Evolutionary conservation across 2,329 filamentous ascomycete genomes (phyloP), one percentile per base, ranked within the genome.

Genomic region (Trichoderma harzianum): DNA sequence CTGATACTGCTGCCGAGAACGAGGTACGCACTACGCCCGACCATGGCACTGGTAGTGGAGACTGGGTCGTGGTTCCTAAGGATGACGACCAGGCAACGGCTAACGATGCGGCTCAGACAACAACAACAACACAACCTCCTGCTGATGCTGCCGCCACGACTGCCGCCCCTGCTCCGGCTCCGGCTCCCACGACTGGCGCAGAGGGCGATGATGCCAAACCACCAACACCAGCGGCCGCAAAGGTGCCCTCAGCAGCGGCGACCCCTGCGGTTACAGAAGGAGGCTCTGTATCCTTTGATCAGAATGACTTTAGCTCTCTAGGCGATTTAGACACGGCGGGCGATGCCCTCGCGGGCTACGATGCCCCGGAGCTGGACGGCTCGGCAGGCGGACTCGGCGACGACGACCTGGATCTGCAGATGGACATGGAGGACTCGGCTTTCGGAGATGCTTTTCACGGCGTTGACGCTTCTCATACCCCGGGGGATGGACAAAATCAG

Each of bases 361-460:
- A 88, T 55, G 87, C 87, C 18, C 87, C 88, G 16, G 85, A 88
- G 65, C 79, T 85, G 34, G 84, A 85, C 53, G 80, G 78, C 5
- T 79, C 77, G 1, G 82, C 79, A 2, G 84, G 83, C 5, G 86
- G 84, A 34, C 80, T 88, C 5, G 87, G 84, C 26, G 87, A 89
- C 51, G 88, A 89, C 55, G 88, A 87, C 10, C 80, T 88, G n/a
- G 86, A 88, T 78, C 80, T 91, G 66, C 86, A 87, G 76, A 87
- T 91, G 83, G 91, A 91, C 74, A 87, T 94, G 84, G 92, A 93
- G 61, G 92, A 94, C 77, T 93, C 91, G 43, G 93, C 92, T 1
- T 96, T 96, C 82, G 93, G 92, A 3, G 92, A 96, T 76, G 93
- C 93, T 0, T 93, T 95, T 81, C 92, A 94, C 76, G 89, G 87